phyloP scores from a whole-genome alignment of 768 basidiomycete genomes.

The Cystobasidium ongulense region DNA sequence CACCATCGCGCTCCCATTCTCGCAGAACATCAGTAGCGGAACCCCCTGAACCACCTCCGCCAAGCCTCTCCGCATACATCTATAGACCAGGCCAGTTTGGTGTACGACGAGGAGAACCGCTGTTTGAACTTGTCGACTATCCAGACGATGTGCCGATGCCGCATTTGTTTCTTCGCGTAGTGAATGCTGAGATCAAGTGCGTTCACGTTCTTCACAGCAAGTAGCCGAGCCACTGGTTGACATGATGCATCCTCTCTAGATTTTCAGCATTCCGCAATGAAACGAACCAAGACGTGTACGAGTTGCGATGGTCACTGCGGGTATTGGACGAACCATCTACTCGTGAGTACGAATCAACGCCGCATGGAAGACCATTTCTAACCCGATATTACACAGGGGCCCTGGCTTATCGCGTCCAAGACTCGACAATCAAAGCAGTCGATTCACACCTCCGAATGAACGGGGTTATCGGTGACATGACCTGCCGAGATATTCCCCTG shows the following conservation, averaged over 20 bases:
- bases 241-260: background rate
- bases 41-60: background rate
- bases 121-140: slow-evolving; percentile 19
- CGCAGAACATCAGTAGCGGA: background rate
- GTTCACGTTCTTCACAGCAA: background rate
- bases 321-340: slow-evolving; percentile 22
- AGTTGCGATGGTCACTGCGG: slow-evolving; percentile 7
- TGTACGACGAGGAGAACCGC: background rate
- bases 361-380: background rate
- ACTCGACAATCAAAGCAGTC: slow-evolving; percentile 16
- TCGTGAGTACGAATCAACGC: background rate
- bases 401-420: slow-evolving; percentile 14
- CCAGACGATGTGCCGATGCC: slow-evolving; percentile 22
- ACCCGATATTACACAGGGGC: background rate
- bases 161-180: slow-evolving; percentile 5
- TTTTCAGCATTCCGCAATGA: slow-evolving; percentile 28
- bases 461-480: slow-evolving; percentile 14
- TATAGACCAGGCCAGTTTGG: background rate
- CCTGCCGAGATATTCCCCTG: slow-evolving; percentile 14
- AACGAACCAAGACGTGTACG: background rate
- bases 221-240: background rate
- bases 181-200: slow-evolving; percentile 20
- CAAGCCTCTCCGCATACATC: slow-evolving; percentile 2
- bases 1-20: background rate
- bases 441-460: slow-evolving; percentile 29